Evolutionary conservation across 768 basidiomycete genomes (phyloP).

Genomic region (Auricularia cornea): DNA sequence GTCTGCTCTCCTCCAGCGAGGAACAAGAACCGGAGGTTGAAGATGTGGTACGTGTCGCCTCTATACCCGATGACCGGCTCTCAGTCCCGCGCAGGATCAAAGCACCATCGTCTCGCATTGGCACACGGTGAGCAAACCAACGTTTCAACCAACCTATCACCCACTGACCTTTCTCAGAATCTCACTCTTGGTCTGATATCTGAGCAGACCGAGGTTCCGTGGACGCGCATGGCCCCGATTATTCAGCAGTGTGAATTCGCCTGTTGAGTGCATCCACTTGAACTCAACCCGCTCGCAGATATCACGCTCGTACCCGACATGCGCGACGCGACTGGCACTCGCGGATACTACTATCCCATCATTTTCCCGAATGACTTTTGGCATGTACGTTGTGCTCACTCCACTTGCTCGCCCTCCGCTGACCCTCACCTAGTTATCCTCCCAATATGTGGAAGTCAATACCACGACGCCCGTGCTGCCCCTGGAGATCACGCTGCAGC

Average conservation of each 20-base stretch:
- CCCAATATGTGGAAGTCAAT: slow-evolving; percentile 80
- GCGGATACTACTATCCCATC: slow-evolving; percentile 76
- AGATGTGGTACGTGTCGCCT: slow-evolving; percentile 16
- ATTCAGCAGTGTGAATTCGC: slow-evolving; percentile 45
- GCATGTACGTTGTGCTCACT: slow-evolving; percentile 53
- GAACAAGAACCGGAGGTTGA: slow-evolving; percentile 30
- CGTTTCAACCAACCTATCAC: neutral
- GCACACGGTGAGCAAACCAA: slow-evolving; percentile 48
- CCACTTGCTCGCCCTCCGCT: neutral
- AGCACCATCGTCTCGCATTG: slow-evolving; percentile 70
- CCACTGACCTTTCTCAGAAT: slow-evolving; percentile 46
- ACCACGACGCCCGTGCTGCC: slow-evolving; percentile 70
- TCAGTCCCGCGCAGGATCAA: neutral
- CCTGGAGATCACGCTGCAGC: slow-evolving; percentile 73
- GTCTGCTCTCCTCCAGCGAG: slow-evolving; percentile 45
- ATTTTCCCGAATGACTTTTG: slow-evolving; percentile 95
- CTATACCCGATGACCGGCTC: neutral
- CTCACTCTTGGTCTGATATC: slow-evolving; percentile 81
- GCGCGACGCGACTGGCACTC: slow-evolving; percentile 57
- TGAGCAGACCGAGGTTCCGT: slow-evolving; percentile 49
- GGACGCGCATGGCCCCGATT: slow-evolving; percentile 45
- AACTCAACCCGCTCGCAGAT: slow-evolving; percentile 36
- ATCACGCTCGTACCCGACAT: slow-evolving; percentile 49
- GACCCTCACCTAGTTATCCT: slow-evolving; percentile 30
- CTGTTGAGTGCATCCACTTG: slow-evolving; percentile 10